phyloP scores from a whole-genome alignment of 305 asterid species.

The Solanum hybrid region DNA sequence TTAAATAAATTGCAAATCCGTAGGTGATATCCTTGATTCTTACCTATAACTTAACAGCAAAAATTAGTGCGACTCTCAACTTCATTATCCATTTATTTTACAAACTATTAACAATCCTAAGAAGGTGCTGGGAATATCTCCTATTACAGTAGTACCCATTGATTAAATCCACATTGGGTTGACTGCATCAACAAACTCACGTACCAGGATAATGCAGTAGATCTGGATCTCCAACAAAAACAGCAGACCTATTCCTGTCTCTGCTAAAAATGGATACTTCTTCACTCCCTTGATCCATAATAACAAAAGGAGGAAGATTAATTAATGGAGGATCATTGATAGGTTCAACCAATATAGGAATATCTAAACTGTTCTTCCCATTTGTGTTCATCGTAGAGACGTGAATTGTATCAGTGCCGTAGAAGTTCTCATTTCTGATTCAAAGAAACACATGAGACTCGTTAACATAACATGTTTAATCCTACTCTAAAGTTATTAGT shows the following conservation, averaged over 20 bases:
- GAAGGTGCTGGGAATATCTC: neutral
- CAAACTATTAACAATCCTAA: neutral
- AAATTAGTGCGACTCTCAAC: neutral
- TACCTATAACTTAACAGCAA: neutral
- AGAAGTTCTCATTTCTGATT: slow-evolving; percentile 58
- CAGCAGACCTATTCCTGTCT: slow-evolving; percentile 19
- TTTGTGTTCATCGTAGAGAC: slow-evolving; percentile 58
- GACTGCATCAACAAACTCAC: neutral
- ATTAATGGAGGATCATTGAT: slow-evolving; percentile 79
- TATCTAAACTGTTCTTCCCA: slow-evolving; percentile 51
- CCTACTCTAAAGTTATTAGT: neutral
- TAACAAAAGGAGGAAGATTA: slow-evolving; percentile 49
- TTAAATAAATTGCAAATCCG: neutral
- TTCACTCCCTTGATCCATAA: slow-evolving; percentile 39
- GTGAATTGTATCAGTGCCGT: slow-evolving; percentile 49
- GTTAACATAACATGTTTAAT: neutral
- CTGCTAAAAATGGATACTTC: slow-evolving; percentile 47
- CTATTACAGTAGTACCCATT: neutral
- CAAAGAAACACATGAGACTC: slow-evolving; percentile 3
- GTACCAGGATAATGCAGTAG: slow-evolving; percentile 62
- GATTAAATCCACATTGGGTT: neutral
- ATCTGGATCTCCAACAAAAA: slow-evolving; percentile 71
- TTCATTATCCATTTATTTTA: neutral
- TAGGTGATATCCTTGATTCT: neutral
- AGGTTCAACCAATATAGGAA: slow-evolving; percentile 72